Conservation (phyloP, 2,329 filamentous ascomycete genomes). For the Talaromyces sp. region DNA sequence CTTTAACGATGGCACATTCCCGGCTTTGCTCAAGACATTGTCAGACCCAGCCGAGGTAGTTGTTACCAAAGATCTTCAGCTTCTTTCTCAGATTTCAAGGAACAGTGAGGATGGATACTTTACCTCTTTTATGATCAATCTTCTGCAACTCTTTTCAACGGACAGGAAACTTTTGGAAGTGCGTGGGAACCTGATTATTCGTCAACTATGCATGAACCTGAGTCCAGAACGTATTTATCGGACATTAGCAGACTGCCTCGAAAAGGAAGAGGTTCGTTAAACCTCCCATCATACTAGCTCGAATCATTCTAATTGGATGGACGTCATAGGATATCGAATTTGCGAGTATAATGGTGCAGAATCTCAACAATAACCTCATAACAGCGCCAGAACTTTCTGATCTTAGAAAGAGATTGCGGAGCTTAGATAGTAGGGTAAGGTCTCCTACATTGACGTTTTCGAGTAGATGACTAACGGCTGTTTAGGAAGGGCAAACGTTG, state of each 20-base stretch:
- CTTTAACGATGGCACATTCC: slow-evolving; percentile 96
- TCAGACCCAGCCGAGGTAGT: slow-evolving; percentile 95
- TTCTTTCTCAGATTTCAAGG: slow-evolving; percentile 91
- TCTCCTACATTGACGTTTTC: neutral
- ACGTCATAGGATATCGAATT: slow-evolving; percentile 75
- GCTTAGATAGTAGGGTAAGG: slow-evolving; percentile 75
- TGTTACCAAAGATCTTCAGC: slow-evolving; percentile 87
- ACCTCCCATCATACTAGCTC: neutral
- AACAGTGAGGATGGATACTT: slow-evolving; percentile 98
- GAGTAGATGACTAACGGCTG: slow-evolving; percentile 20
- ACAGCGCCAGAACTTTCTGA: slow-evolving; percentile 93
- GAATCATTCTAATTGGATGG: slow-evolving; percentile 13
- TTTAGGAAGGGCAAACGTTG: slow-evolving; percentile 84
- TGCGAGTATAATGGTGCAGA: slow-evolving; percentile 99
- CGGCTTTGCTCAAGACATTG: slow-evolving; percentile 89
- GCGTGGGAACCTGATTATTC: slow-evolving; percentile 90
- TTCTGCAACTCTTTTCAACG: slow-evolving; percentile 91
- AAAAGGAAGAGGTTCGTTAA: slow-evolving; percentile 73
- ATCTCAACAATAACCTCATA: slow-evolving; percentile 97
- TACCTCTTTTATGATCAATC: slow-evolving; percentile 94
- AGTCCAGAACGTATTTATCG: slow-evolving; percentile 95
- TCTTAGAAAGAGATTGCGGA: slow-evolving; percentile 81
- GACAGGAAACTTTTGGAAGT: slow-evolving; percentile 88
- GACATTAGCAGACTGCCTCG: slow-evolving; percentile 91
- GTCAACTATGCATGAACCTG: slow-evolving; percentile 87